Base-by-base conservation (phyloP, 257 asterid genomes). In the Rubia yunnanensis region DNA sequence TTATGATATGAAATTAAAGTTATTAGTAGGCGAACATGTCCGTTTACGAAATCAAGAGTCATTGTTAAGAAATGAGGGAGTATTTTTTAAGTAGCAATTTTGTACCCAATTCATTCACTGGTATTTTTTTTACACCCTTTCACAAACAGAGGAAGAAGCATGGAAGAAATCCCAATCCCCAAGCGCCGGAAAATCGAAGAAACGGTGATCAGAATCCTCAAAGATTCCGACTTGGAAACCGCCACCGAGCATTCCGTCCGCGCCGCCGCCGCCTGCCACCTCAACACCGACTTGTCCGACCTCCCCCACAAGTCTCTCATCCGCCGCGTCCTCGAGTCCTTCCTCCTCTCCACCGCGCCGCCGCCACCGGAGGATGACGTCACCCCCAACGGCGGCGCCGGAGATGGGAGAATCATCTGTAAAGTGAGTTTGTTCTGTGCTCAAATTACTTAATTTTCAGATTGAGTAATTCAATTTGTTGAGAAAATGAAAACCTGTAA, bases 181-280 rank as follows among this genome's bases (percentile, higher is more conserved):
- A 75, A 84, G 44, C 83, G 91, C 58, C 71, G 71, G 31, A 73
- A 74, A 77, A 83, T 85, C 65, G 77, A 78, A 63, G 80, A 71
- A 41, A 55, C 77, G 0, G 87, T 85, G 10, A 0, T 80, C 0
- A 74, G 73, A 48, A 81, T 87, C 70, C 83, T 88, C 23, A 60
- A 59, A 52, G 24, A 70, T 39, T 70, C 90, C 27, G 88, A 86
- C 70, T 55, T 81, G 70, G 96, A 86, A 76, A 78, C 85, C 1
- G 72, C 84, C 62, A 86, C 92, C 32, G 96, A 84, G 78, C 52
- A 56, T 41, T 62, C 72, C 69, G 78, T 88, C 68, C 88, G 89
- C 27, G 67, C 77, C 24, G 72, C 77, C 58, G 86, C 88, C 44
- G 78, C 88, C 3, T 65, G 59, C 17, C 81, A 67, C 41, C 81